Base-by-base conservation (phyloP, 2,329 filamentous ascomycete species). In the Simplicillium aogashimaense region DNA sequence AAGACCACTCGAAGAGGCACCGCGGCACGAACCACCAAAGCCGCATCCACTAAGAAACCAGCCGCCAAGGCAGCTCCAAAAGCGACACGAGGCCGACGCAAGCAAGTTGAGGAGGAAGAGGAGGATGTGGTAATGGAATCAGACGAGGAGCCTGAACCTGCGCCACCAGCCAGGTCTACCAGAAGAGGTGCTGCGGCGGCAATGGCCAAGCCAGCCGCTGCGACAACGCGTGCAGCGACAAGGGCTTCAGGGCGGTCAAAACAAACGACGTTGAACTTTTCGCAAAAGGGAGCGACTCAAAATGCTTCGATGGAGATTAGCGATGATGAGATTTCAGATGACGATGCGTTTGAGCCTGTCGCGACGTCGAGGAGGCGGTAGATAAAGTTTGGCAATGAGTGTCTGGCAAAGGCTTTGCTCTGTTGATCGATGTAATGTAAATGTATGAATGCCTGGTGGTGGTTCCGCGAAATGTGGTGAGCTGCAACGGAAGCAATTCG, bases 241-340 rank as follows among this genome's bases (percentile, higher is more conserved):
- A 63, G 41, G 41, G 35, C 51, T 42, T 48, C 53, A 11, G 41
- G 43, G 2, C 45, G 48, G 18, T 37, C 62, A 13, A 63, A 57
- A 43, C 72, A 76, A 54, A 69, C 70, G 2, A 72, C 57, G 33
- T 54, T 75, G 17, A 72, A 60, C 44, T 76, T 76, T 46, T 68
- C 67, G 9, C 63, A 71, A 47, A 54, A 57, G 45, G 57, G 62
- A 3, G 55, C 59, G 7, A 62, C 65, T 25, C 66, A 72, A 45
- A 57, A 67, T 29, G 63, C 68, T 30, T 64, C 66, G n/a, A 52
- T 74, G 13, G 75, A 80, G 51, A 72, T 81, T 40, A 81, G 77
- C 45, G 76, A 80, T 43, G 78, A 82, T 52, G 77, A 80, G 55
- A 78, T 82, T 35, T 76, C 71, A 0, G 74, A 78, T 42, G 74